Evolutionary conservation across 768 basidiomycete genomes (phyloP), one percentile per base, ranked within the genome.

Genomic region (Gymnopilus junonius): DNA sequence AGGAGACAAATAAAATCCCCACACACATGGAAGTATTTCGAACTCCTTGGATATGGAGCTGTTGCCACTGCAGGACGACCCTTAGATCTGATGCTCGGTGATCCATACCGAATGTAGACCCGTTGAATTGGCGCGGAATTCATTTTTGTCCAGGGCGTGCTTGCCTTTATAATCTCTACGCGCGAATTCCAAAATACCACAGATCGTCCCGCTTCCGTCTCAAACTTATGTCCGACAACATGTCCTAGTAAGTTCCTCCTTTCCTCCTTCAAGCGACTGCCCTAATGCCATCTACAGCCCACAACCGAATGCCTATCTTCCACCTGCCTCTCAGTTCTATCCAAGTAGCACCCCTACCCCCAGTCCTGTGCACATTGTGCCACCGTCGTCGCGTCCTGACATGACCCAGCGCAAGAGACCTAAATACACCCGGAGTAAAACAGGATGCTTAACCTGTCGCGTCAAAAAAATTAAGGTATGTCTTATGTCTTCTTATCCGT

Each of bases 381-480:
- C 82, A 11, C 78, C 83, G 3, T 80, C 81, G 23, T 74, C 83
- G 58, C 82, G 84, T 55, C 77, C 76, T 35, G 90, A 87, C 51
- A 62, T 81, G 25, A 70, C 81, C 15, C 81, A 83, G 69, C 85
- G 92, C 62, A 93, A 93, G 74, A 89, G 93, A 35, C 93, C 93
- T 53, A 97, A 97, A 82, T 96, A 96, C 70, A 94, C 93, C 65
- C 86, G 95, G 69, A 94, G 92, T 77, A 95, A 97, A 80, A 95
- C 94, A 1, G 95, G 95, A 23, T 98, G 95, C 74, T 79, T 97
- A 73, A 95, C 93, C 43, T 98, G 95, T 83, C 86, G 95, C 69
- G 86, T 88, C 65, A 95, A 96, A 83, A 93, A 97, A 83, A 94
- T 98, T 71, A 97, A 97, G 86, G 93, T 92, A 65, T 58, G 83